phyloP scores from a whole-genome alignment of 1,284 basidiomycete species.

The Puccinia coronata region DNA sequence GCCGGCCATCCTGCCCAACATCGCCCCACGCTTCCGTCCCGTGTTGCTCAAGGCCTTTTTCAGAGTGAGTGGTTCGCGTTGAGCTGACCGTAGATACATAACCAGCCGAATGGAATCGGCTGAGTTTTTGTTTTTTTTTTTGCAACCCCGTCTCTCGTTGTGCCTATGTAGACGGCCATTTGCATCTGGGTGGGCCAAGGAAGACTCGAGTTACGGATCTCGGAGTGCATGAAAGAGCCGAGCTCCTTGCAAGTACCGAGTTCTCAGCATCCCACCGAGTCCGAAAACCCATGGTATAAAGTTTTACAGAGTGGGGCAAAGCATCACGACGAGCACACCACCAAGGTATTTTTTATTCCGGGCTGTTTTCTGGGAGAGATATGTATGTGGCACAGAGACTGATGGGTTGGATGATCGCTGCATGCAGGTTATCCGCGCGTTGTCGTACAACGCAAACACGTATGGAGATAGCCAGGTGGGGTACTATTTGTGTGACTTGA shows the following conservation, averaged over 20 bases:
- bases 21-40: constrained; percentile 13
- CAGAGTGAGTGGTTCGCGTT: constrained; percentile 8
- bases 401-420: background rate
- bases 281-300: constrained; percentile 25
- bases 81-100: too few relatives aligned
- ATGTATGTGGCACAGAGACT: background rate
- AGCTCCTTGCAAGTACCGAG: background rate
- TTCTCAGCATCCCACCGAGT: background rate
- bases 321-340: constrained; percentile 47
- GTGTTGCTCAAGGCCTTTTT: constrained; percentile 37
- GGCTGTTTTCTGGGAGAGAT: background rate
- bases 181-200: constrained; percentile 34
- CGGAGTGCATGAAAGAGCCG: constrained; percentile 28
- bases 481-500: constrained; percentile 31
- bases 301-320: constrained; percentile 26
- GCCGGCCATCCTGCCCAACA: constrained; percentile 25
- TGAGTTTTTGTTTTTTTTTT: too few relatives aligned
- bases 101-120: too few relatives aligned
- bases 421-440: constrained; percentile 22
- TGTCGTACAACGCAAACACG: constrained; percentile 10
- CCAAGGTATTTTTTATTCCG: constrained; percentile 39
- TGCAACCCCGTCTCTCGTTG: too few relatives aligned
- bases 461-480: constrained; percentile 10
- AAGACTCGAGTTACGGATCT: constrained; percentile 18
- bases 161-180: constrained; percentile 28